Evolutionary conservation across 805 yeast genomes (phyloP).

Genomic region (Barnettozyma pratensis): DNA sequence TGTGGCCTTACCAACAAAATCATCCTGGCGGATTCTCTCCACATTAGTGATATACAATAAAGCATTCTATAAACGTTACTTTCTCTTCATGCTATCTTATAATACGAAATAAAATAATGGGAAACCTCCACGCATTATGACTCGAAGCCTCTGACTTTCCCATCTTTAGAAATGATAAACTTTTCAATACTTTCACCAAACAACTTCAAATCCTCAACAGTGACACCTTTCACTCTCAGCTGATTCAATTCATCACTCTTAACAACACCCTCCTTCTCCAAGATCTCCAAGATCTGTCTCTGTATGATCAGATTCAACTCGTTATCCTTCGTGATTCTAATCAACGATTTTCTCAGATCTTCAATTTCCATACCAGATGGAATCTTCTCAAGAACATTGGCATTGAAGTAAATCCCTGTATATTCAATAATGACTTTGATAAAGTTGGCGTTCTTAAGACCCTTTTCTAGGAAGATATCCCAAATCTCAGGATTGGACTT

Average conservation of each 20-base stretch:
- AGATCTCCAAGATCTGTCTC: constrained; percentile 48
- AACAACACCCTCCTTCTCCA: constrained; percentile 44
- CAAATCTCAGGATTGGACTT: constrained; percentile 66
- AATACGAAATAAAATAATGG: not conserved
- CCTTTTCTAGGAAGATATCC: constrained; percentile 66
- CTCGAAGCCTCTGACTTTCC: not conserved
- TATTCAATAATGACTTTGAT: constrained; percentile 67
- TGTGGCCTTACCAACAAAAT: no score
- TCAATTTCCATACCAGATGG: constrained; percentile 57
- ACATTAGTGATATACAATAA: no score
- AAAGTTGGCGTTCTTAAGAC: constrained; percentile 70
- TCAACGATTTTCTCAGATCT: constrained; percentile 58
- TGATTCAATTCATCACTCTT: constrained; percentile 29
- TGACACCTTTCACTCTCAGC: constrained; percentile 28
- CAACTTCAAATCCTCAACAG: constrained; percentile 1
- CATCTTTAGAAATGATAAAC: constrained; percentile 1
- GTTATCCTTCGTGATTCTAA: constrained; percentile 58
- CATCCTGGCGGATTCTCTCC: no score
- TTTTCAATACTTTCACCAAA: constrained; percentile 1
- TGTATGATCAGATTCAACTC: constrained; percentile 50
- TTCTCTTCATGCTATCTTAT: not conserved
- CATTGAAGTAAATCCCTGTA: constrained; percentile 61
- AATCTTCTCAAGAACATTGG: constrained; percentile 61
- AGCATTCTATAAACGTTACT: not conserved
- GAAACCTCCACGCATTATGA: not conserved